A percentile compares a stretch with the other conserved stretches of the same genome.
phyloP scores from a whole-genome alignment of 208 protist species.

The Novymonas esmeraldas region DNA sequence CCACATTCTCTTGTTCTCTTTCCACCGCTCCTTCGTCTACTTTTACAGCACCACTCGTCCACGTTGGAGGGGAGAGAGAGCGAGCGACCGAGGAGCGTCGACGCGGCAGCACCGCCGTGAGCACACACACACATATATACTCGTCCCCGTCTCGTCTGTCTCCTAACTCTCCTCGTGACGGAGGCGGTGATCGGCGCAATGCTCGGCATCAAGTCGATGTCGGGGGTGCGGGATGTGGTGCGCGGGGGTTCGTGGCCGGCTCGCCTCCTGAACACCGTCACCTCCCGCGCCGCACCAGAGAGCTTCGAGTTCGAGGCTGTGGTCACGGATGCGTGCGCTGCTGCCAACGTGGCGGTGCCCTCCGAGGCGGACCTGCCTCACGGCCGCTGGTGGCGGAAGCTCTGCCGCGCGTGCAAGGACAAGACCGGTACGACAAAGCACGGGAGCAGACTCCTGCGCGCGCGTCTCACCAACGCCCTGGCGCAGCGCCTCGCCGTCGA shows the following conservation, averaged over 20 bases:
- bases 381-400: conserved; percentile 82
- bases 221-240: conserved; percentile 79
- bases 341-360: conserved; percentile 51
- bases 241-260: conserved; percentile 40
- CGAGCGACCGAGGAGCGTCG: no score
- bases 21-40: no score
- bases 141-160: no score
- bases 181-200: no score
- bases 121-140: no score
- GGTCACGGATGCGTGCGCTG: conserved; percentile 60
- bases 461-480: conserved; percentile 68
- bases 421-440: conserved; percentile 64
- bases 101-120: no score
- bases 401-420: conserved; percentile 75
- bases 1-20: no score
- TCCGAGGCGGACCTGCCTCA: conserved; percentile 53
- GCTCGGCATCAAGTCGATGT: conserved; percentile 74
- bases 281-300: conserved; percentile 28
- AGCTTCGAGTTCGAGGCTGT: conserved; percentile 70
- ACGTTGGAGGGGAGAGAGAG: no score
- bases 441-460: conserved; percentile 64
- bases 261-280: conserved; percentile 50
- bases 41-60: no score
- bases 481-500: conserved; percentile 82
- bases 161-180: background rate